Base-by-base conservation (phyloP, 768 basidiomycete genomes). In the Leccinum olivaceopallidum region DNA sequence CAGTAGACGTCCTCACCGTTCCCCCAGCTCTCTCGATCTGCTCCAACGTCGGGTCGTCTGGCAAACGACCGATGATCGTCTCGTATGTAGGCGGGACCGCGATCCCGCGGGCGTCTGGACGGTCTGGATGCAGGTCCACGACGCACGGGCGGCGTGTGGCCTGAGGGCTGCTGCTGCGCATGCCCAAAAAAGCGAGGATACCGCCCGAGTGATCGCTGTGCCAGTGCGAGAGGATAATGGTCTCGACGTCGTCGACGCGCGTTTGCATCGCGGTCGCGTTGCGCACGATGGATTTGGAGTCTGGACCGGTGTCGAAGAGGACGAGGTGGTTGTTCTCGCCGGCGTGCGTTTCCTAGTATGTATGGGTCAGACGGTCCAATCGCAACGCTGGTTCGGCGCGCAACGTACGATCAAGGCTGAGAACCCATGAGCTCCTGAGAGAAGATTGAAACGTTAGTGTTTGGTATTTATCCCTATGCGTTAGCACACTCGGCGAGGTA, bases 231-330 rank as follows among this genome's bases (percentile, higher is more conserved):
- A 85, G 81, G 37, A 92, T 76, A 47, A 93, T 76, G 30, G 85
- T 81, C 39, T 84, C 82, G 64, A 95, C 78, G 42, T 77, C 71
- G 36, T 80, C 75, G 9, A 85, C 72, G 2, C 82, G 81, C 1
- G 85, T 69, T 22, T 84, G 77, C 79, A 94, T 79, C 4, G 86
- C 83, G 6, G 72, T 73, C 26, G 86, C 71, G 72, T 94, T 94
- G 55, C 90, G 85, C n/a, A 85, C 81, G 63, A 95, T 84, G 28
- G 88, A 86, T 24, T 77, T 78, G 16, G 84, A 83, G 68, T 94
- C 92, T 9, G 92, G 93, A 0, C 93, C 93, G 16, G 90, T 87
- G 74, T 95, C 93, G 69, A 95, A 92, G 37, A 94, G 79, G 16
- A 85, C 85, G n/a, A 80, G 75, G 57, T 84, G 82, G 4, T 71